Base-by-base conservation (phyloP, 257 asterid genomes). In the Orobanche coerulescens region DNA sequence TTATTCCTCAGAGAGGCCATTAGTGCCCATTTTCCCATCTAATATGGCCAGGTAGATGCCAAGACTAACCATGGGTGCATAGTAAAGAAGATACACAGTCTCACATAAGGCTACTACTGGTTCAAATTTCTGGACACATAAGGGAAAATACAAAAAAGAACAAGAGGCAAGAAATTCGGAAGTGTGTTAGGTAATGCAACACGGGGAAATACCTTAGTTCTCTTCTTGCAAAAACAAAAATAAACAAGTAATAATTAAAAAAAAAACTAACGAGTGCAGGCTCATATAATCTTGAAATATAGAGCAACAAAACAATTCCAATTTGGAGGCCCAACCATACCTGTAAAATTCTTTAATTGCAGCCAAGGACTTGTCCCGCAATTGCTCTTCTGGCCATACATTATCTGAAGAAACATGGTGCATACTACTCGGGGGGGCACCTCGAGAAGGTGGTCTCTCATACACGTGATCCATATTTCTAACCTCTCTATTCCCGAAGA, bases 311-410 rank as follows among this genome's bases (percentile, higher is more conserved):
- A 24, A n/a, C n/a, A n/a, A 10, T 14, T 14, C 22, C 30, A 43
- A 43, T 23, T 0, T 33, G 57, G 51, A 70, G 18, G 54, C 52
- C 24, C 46, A 59, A 65, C 5, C 33, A 61, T 81, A 93, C 99
- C 97, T 84, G 88, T 93, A 93, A 58, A 78, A 93, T 81, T 93
- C 97, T 75, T 78, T 83, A 26, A 93, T 89, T n/a, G 97, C 61
- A 66, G 90, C 63, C 76, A 84, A 22, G 59, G 94, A 89, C 81
- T 77, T 85, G 42, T 80, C 83, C 28, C 69, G 75, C 69, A 89
- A 58, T 14, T 62, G 83, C 53, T 93, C 93, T 77, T 83, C 99
- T 0, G 89, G 48, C 79, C 55, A 74, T 31, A 43, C 74, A 59
- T 42, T 74, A 15, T 82, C 94, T 22, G 95, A 68, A 68, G 80